Conservation (phyloP, 2,329 filamentous ascomycete species). For the Tetracladium maxilliforme region DNA sequence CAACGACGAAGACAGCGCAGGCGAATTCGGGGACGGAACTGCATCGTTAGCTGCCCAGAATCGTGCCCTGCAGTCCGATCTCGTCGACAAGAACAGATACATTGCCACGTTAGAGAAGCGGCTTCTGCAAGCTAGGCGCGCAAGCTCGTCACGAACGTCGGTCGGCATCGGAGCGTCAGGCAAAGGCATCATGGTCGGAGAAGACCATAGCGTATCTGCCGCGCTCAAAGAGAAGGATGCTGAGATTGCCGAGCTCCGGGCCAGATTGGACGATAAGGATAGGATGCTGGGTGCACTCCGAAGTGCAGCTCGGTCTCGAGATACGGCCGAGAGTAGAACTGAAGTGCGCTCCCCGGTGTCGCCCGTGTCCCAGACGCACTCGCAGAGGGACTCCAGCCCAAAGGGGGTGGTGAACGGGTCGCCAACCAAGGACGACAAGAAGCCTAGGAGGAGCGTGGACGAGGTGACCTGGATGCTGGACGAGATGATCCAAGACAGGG, state of each 20-base stretch:
- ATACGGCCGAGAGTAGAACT: slow-evolving; percentile 70
- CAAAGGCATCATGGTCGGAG: slow-evolving; percentile 54
- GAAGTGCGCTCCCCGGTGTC: slow-evolving; percentile 22
- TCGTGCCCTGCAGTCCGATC: slow-evolving; percentile 80
- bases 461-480: slow-evolving; percentile 90
- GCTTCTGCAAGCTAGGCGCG: slow-evolving; percentile 74
- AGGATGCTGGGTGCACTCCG: slow-evolving; percentile 80
- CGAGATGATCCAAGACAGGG: slow-evolving; percentile 87
- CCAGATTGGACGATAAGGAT: slow-evolving; percentile 86
- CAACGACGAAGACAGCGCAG: slow-evolving; percentile 58
- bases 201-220: slow-evolving; percentile 61
- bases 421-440: neutral
- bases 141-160: slow-evolving; percentile 79
- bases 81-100: slow-evolving; percentile 94
- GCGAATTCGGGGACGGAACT: slow-evolving; percentile 75
- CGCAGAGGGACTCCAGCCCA: slow-evolving; percentile 10
- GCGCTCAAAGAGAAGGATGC: slow-evolving; percentile 77
- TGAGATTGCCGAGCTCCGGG: slow-evolving; percentile 83
- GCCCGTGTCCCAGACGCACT: slow-evolving; percentile 12
- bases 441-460: slow-evolving; percentile 55
- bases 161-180: slow-evolving; percentile 45
- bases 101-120: slow-evolving; percentile 89
- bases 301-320: slow-evolving; percentile 72
- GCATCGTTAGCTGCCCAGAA: slow-evolving; percentile 78
- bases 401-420: slow-evolving; percentile 1